A percentile compares a stretch with the other conserved stretches of the same genome.
Conservation (phyloP, 176 grass and related monocot species). For the Thinopyrum elongatum region DNA sequence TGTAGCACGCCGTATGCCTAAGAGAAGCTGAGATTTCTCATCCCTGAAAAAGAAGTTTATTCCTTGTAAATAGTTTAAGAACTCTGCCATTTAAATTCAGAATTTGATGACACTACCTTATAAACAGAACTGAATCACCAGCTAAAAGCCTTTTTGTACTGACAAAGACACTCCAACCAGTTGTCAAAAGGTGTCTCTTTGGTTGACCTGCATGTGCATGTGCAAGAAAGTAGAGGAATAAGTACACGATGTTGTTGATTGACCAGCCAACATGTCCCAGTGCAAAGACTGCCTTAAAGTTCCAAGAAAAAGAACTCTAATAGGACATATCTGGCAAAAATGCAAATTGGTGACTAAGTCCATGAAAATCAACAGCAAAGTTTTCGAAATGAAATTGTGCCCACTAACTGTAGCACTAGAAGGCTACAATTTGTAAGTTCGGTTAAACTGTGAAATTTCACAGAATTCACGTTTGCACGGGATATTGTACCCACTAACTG, state of each 20-base stretch:
- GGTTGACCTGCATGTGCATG: constrained; percentile 90
- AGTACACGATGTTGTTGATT: constrained; percentile 25
- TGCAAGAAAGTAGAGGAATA: constrained; percentile 22
- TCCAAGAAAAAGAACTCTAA: constrained; percentile 12
- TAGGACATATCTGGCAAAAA: not conserved
- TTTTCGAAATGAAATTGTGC: not conserved
- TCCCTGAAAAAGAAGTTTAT: constrained; percentile 58
- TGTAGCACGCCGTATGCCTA: constrained; percentile 76
- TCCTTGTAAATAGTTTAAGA: constrained; percentile 7
- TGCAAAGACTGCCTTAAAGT: not conserved
- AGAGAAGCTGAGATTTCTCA: constrained; percentile 96
- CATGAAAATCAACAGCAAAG: not conserved
- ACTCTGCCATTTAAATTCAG: not conserved
- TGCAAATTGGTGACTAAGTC: not conserved
- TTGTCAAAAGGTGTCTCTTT: constrained; percentile 93
- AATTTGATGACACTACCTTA: constrained; percentile 54
- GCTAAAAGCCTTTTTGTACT: constrained; percentile 86
- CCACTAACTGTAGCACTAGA: too few species aligned
- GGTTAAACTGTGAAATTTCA: not conserved
- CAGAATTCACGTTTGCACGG: not conserved
- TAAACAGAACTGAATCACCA: constrained; percentile 95
- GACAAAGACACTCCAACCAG: constrained; percentile 98
- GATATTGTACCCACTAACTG: not conserved
- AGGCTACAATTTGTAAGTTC: not conserved
- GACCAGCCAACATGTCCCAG: constrained; percentile 5